A percentile compares a stretch with the other conserved stretches of the same genome.
Conservation (phyloP, 345 rosid species). For the Alliaria petiolata region DNA sequence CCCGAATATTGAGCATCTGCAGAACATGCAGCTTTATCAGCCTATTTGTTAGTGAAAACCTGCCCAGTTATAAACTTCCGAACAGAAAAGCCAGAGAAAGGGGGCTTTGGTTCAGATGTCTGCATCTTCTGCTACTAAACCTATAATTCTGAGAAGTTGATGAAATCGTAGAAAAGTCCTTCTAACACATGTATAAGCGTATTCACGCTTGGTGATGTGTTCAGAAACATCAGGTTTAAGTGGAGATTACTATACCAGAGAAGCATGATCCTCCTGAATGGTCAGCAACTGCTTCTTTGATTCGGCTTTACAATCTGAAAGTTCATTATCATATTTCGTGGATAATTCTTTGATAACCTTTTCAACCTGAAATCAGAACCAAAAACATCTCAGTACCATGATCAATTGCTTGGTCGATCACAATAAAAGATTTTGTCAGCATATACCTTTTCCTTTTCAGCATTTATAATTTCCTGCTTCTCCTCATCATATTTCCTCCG, state of each 20-base stretch:
- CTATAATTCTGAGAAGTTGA: not conserved
- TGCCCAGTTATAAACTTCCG: not conserved
- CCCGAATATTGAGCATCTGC: slow-evolving; percentile 51
- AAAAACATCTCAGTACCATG: slow-evolving; percentile 13
- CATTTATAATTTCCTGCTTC: slow-evolving; percentile 58
- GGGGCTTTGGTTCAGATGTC: not conserved
- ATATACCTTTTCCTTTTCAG: slow-evolving; percentile 70
- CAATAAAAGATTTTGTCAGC: slow-evolving; percentile 34
- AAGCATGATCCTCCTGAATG: slow-evolving; percentile 63
- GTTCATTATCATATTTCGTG: slow-evolving; percentile 47
- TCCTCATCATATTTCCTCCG: slow-evolving; percentile 78
- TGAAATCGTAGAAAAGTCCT: not conserved
- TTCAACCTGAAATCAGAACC: slow-evolving; percentile 48
- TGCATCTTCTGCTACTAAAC: slow-evolving; percentile 4
- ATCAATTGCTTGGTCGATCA: slow-evolving; percentile 2
- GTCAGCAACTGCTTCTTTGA: slow-evolving; percentile 43
- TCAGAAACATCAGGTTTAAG: slow-evolving; percentile 16
- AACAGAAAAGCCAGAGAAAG: not conserved
- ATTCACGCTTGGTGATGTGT: slow-evolving; percentile 47
- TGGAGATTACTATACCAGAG: slow-evolving; percentile 42
- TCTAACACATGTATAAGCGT: slow-evolving; percentile 5
- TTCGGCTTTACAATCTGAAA: slow-evolving; percentile 58
- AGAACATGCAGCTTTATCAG: slow-evolving; percentile 34
- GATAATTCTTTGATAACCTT: slow-evolving; percentile 47
- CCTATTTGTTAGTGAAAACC: not conserved